Conservation (phyloP, 129 eudicot genomes). For the Oenanthe sinensis region DNA sequence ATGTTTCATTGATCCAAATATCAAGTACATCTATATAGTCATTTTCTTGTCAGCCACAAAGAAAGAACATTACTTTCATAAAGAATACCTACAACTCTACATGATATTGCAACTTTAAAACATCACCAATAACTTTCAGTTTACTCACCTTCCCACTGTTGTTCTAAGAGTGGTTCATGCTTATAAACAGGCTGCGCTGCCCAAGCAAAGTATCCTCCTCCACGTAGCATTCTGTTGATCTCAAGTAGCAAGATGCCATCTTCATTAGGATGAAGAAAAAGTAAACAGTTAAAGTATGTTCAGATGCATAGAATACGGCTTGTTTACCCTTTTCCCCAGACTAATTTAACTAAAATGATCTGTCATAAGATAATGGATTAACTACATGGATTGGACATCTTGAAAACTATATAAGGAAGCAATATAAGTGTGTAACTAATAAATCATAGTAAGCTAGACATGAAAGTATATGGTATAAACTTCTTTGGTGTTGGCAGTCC, state of each 20-base stretch:
- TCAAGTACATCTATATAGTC: not conserved
- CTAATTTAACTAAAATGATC: not conserved
- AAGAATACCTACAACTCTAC: not conserved
- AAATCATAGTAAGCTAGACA: not conserved
- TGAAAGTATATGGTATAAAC: not conserved
- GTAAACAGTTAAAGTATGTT: not conserved
- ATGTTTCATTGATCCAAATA: not conserved
- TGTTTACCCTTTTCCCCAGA: not conserved
- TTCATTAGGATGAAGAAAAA: slow-evolving; percentile 25
- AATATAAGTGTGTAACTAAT: not conserved
- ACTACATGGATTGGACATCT: not conserved
- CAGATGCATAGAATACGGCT: not conserved
- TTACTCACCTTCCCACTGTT: slow-evolving; percentile 87
- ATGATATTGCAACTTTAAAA: not conserved
- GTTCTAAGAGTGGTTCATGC: slow-evolving; percentile 85
- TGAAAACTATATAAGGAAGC: not conserved
- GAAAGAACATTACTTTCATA: not conserved
- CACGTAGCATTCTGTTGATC: slow-evolving; percentile 90
- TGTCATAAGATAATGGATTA: not conserved
- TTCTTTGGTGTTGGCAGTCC: not conserved
- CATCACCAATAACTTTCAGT: not conserved
- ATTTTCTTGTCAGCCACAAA: not conserved
- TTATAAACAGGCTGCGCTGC: slow-evolving; percentile 99
- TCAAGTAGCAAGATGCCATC: slow-evolving; percentile 96
- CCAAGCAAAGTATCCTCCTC: slow-evolving; percentile 97